These are phyloP conservation scores for Prasinococcaceae sp. DNA, from an alignment of 139 green algal species.

Conservation along the genomic window DNA sequence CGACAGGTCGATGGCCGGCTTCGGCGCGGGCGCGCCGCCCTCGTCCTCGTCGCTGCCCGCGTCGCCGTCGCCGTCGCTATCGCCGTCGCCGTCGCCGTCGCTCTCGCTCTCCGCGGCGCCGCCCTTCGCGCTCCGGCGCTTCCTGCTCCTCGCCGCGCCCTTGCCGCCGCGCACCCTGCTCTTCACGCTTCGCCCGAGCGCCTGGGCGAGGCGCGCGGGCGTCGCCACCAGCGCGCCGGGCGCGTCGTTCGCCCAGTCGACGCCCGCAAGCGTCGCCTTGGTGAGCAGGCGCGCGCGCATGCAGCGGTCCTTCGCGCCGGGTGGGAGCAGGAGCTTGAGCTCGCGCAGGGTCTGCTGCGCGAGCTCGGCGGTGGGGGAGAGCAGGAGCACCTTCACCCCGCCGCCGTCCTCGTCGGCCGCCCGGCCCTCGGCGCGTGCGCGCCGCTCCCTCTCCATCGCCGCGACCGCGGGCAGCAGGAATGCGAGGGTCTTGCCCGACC, in stretches of 20 bases:
- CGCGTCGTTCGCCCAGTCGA: slow-evolving; percentile 14
- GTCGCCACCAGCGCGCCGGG: slow-evolving; percentile 78
- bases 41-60: too few relatives aligned
- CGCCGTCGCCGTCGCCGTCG: too few relatives aligned
- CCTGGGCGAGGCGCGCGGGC: slow-evolving; percentile 51
- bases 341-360: slow-evolving; percentile 56
- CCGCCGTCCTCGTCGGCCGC: too few relatives aligned
- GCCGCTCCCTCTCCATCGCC: too few relatives aligned
- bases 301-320: background rate
- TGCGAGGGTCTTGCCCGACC: slow-evolving; percentile 63
- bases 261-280: slow-evolving; percentile 24
- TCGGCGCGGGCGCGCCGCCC: too few relatives aligned
- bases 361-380: slow-evolving; percentile 77
- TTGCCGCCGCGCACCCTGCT: too few relatives aligned
- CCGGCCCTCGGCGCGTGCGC: too few relatives aligned
- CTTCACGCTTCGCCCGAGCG: too few relatives aligned
- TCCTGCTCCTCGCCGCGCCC: too few relatives aligned
- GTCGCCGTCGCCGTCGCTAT: too few relatives aligned
- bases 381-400: slow-evolving; percentile 37
- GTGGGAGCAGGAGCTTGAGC: slow-evolving; percentile 48
- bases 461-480: slow-evolving; percentile 77
- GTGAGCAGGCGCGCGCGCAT: slow-evolving; percentile 43
- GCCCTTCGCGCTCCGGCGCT: background rate
- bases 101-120: too few relatives aligned
- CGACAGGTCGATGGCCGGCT: slow-evolving; percentile 39